A percentile compares a stretch with the other conserved stretches of the same genome.
These are phyloP conservation scores for Monosporascus sp. DNA, from an alignment of 2,329 filamentous ascomycete genomes.

Conservation along the genomic window DNA sequence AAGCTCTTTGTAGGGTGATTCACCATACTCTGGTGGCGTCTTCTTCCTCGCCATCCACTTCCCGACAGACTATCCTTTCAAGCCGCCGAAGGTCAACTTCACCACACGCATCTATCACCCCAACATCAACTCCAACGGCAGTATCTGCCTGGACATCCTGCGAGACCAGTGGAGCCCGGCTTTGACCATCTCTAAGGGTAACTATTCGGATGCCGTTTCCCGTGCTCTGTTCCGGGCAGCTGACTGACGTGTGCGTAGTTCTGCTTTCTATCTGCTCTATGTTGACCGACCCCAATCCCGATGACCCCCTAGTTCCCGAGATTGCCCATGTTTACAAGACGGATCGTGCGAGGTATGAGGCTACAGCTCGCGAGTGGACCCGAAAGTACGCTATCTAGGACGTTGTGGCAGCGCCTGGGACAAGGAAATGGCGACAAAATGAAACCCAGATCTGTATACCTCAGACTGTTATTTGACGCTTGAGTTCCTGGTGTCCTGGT, in stretches of 20 bases:
- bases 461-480: conserved; percentile 13
- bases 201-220: conserved; percentile 12
- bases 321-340: conserved; percentile 99
- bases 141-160: conserved; percentile 97
- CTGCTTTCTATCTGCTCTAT: conserved; percentile 99
- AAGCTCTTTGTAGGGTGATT: conserved; percentile 64
- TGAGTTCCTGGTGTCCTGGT: conserved; percentile 19
- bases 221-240: neutral
- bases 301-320: conserved; percentile 96
- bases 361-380: conserved; percentile 96
- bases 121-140: conserved; percentile 99
- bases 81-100: conserved; percentile 99
- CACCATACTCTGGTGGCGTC: conserved; percentile 94
- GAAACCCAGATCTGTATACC: neutral
- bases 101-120: conserved; percentile 99
- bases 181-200: conserved; percentile 97
- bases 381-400: conserved; percentile 92
- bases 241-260: conserved; percentile 47
- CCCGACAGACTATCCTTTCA: conserved; percentile 99
- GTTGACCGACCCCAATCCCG: conserved; percentile 98
- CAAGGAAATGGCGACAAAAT: neutral
- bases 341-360: conserved; percentile 91
- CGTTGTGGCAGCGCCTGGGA: neutral
- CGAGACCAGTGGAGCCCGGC: conserved; percentile 99
- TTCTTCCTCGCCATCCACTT: conserved; percentile 99